Percentiles rank a stretch among this genome's conserved stretches.
Conservation (phyloP, 2,329 filamentous ascomycete genomes). For the Mollisia scopiformis region DNA sequence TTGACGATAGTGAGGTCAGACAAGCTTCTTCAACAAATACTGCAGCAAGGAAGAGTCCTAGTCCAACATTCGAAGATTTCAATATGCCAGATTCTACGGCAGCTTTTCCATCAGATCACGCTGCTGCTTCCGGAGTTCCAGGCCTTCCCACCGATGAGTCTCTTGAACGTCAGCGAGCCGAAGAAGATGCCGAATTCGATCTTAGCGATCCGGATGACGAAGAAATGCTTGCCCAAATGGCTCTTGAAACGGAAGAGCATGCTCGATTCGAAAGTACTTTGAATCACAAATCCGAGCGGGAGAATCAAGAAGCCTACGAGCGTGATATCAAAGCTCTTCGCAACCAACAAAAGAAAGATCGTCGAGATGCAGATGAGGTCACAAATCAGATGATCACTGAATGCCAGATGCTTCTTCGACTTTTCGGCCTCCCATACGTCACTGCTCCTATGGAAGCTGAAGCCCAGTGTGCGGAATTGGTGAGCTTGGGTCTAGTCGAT, state of each 20-base stretch:
- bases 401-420: slow-evolving; percentile 84
- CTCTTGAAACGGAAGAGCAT: slow-evolving; percentile 90
- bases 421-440: slow-evolving; percentile 95
- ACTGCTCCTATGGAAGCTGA: slow-evolving; percentile 99
- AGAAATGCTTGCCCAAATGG: slow-evolving; percentile 83
- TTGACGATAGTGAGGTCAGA: background rate
- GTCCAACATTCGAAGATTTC: slow-evolving; percentile 31
- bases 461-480: slow-evolving; percentile 93
- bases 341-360: slow-evolving; percentile 94
- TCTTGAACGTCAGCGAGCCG: slow-evolving; percentile 25
- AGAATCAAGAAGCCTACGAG: slow-evolving; percentile 82
- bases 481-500: slow-evolving; percentile 84
- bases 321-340: slow-evolving; percentile 84
- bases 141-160: slow-evolving; percentile 5
- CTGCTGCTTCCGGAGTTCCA: background rate
- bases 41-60: slow-evolving; percentile 15
- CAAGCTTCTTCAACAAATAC: background rate
- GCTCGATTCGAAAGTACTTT: slow-evolving; percentile 88
- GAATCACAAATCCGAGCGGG: slow-evolving; percentile 71
- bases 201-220: slow-evolving; percentile 91
- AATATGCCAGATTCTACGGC: slow-evolving; percentile 18
- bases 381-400: slow-evolving; percentile 95
- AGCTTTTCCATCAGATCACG: slow-evolving; percentile 2
- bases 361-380: slow-evolving; percentile 94
- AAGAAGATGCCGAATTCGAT: slow-evolving; percentile 49